phyloP scores from a whole-genome alignment of 164 flowering plant species.

The grape (Vitis vinifera) region DNA sequence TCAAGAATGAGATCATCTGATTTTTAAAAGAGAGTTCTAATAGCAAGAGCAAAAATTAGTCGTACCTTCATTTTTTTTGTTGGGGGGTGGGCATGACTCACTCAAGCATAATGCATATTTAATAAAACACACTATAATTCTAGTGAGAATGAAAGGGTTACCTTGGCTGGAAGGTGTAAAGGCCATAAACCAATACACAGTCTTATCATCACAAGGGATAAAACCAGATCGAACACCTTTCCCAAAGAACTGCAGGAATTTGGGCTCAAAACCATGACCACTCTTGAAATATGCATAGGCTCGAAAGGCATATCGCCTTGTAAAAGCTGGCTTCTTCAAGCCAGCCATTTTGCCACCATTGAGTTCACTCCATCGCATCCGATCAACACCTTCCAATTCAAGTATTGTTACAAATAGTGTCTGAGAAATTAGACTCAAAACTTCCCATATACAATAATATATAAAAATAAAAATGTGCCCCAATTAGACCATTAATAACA shows the following conservation, averaged over 20 bases:
- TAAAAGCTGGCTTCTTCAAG: conserved; percentile 23
- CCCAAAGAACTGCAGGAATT: conserved; percentile 31
- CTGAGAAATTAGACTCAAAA: not conserved
- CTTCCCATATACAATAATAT: not conserved
- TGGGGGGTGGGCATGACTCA: too few relatives aligned
- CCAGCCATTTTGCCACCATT: conserved; percentile 31
- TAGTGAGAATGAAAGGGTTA: conserved; percentile 8
- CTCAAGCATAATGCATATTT: too few relatives aligned
- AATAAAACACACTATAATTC: too few relatives aligned
- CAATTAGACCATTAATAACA: too few relatives aligned
- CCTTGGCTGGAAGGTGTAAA: conserved; percentile 30
- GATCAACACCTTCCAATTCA: conserved; percentile 21
- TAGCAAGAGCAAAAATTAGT: too few relatives aligned
- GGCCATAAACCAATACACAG: conserved; percentile 61
- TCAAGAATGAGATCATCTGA: too few relatives aligned
- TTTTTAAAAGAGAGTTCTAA: too few relatives aligned
- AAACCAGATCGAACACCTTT: conserved; percentile 51
- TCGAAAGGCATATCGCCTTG: conserved; percentile 46
- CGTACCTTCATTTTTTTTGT: too few relatives aligned
- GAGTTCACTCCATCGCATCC: conserved; percentile 43
- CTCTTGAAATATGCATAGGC: conserved; percentile 32
- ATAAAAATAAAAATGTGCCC: not conserved
- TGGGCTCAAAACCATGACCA: conserved; percentile 43
- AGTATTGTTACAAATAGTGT: not conserved
- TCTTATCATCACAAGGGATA: conserved; percentile 47